Conservation (phyloP, 2,329 filamentous ascomycete species). For the Cladosporium halotolerans region DNA sequence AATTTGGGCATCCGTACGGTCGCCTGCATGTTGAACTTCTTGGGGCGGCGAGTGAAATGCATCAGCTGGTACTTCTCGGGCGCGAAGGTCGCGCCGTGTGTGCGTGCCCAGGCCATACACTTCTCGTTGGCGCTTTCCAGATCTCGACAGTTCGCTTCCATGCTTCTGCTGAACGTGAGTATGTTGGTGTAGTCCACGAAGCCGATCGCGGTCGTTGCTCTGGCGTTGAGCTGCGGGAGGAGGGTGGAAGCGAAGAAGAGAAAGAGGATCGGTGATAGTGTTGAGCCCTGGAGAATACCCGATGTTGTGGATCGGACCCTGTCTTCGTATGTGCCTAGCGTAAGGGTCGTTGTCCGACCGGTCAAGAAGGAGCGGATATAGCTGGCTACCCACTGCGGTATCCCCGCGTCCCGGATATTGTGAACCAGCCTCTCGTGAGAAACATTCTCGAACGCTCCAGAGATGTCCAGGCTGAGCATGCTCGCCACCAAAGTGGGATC, state of each 20-base stretch:
- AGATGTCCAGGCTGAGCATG: slow-evolving; percentile 29
- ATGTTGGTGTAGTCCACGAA: slow-evolving; percentile 11
- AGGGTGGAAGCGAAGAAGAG: slow-evolving; percentile 31
- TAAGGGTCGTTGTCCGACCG: slow-evolving; percentile 9
- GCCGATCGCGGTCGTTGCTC: background rate
- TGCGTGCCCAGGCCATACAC: slow-evolving; percentile 3
- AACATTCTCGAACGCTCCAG: slow-evolving; percentile 30
- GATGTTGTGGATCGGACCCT: slow-evolving; percentile 16
- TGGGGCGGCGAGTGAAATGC: background rate
- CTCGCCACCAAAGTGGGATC: slow-evolving; percentile 18
- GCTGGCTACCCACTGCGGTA: slow-evolving; percentile 19
- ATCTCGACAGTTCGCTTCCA: slow-evolving; percentile 3
- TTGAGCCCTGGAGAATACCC: slow-evolving; percentile 28
- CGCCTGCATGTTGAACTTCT: slow-evolving; percentile 9
- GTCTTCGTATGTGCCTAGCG: slow-evolving; percentile 16
- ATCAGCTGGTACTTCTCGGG: slow-evolving; percentile 12
- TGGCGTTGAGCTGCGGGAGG: slow-evolving; percentile 10
- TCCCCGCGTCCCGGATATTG: slow-evolving; percentile 28
- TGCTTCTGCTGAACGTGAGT: slow-evolving; percentile 6
- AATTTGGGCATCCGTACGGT: background rate
- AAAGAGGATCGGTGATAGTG: slow-evolving; percentile 29
- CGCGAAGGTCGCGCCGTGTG: slow-evolving; percentile 5
- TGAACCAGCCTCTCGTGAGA: slow-evolving; percentile 31
- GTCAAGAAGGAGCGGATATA: slow-evolving; percentile 26
- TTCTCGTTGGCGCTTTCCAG: slow-evolving; percentile 7